These are phyloP conservation scores for Moricandia moricandioides DNA, from an alignment of 345 rosid species.

Conservation along the genomic window DNA sequence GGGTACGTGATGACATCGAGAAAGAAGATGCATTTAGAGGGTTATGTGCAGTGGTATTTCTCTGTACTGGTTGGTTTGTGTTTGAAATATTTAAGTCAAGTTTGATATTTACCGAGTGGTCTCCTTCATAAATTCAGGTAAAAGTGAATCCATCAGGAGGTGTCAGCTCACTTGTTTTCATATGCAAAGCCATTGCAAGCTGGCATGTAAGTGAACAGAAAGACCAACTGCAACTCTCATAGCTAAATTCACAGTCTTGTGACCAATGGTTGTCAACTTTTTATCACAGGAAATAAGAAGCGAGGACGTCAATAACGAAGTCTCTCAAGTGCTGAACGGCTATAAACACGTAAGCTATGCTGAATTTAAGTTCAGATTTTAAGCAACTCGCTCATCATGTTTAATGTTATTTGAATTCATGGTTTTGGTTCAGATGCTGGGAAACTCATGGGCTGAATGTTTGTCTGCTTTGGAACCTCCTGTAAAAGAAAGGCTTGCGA, in stretches of 20 bases:
- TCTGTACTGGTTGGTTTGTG: slow-evolving; percentile 4
- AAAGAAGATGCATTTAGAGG: slow-evolving; percentile 98
- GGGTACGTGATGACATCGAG: slow-evolving; percentile 96
- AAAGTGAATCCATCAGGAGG: slow-evolving; percentile 91
- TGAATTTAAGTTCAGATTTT: not conserved
- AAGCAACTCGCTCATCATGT: not conserved
- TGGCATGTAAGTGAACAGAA: slow-evolving; percentile 73
- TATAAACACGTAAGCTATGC: slow-evolving; percentile 64
- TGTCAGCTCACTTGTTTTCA: slow-evolving; percentile 74
- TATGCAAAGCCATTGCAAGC: slow-evolving; percentile 93
- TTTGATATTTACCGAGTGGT: slow-evolving; percentile 5
- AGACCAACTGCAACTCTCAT: not conserved
- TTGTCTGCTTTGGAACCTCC: slow-evolving; percentile 82
- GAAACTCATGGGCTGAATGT: slow-evolving; percentile 84
- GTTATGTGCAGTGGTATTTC: slow-evolving; percentile 83
- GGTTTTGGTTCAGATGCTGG: slow-evolving; percentile 62
- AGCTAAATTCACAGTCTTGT: not conserved
- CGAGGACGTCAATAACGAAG: slow-evolving; percentile 77
- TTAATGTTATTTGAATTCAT: not conserved
- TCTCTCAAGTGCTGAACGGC: slow-evolving; percentile 87
- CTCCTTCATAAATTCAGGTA: slow-evolving; percentile 47
- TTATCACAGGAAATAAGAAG: slow-evolving; percentile 72
- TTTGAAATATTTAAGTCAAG: slow-evolving; percentile 9
- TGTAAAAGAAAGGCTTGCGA: slow-evolving; percentile 76
- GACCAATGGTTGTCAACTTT: not conserved